Evolutionary conservation across 139 green algal genomes (phyloP).

Genomic region (Volvox reticuliferus): DNA sequence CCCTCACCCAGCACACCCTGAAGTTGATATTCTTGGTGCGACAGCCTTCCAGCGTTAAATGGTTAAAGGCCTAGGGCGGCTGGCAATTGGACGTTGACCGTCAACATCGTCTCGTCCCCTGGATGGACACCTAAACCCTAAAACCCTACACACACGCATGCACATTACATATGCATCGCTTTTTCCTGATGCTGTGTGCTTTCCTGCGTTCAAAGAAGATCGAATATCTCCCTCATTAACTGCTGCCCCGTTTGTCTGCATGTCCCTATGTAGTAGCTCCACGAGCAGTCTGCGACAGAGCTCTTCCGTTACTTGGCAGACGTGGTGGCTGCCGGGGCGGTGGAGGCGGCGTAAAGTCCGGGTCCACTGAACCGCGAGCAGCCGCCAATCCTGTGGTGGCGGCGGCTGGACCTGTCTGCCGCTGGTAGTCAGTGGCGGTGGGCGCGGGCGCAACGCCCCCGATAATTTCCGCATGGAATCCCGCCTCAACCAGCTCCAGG

Average conservation of each 20-base stretch:
- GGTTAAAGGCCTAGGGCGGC: constrained; percentile 60
- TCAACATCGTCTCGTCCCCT: no score
- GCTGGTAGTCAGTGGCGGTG: constrained; percentile 15
- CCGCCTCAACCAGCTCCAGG: constrained; percentile 31
- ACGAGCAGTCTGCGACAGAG: constrained; percentile 63
- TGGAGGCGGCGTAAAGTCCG: no score
- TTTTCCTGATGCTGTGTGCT: no score
- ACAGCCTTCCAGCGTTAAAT: constrained; percentile 88
- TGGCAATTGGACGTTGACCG: not conserved
- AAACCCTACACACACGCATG: no score
- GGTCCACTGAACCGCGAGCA: not conserved
- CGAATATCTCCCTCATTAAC: no score
- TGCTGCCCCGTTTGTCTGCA: no score
- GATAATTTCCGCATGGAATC: constrained; percentile 42
- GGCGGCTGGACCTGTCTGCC: not conserved
- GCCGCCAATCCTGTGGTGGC: not conserved
- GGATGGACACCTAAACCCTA: no score
- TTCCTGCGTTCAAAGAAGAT: no score
- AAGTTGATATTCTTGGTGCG: constrained; percentile 98
- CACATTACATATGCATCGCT: no score
- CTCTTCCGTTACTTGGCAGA: constrained; percentile 54
- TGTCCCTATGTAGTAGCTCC: constrained; percentile 66
- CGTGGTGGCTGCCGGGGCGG: no score
- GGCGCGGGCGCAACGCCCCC: constrained; percentile 7
- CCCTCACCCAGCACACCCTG: constrained; percentile 69